Evolutionary conservation across 306 rosid genomes (phyloP).

Genomic region (Luffa aegyptiaca): DNA sequence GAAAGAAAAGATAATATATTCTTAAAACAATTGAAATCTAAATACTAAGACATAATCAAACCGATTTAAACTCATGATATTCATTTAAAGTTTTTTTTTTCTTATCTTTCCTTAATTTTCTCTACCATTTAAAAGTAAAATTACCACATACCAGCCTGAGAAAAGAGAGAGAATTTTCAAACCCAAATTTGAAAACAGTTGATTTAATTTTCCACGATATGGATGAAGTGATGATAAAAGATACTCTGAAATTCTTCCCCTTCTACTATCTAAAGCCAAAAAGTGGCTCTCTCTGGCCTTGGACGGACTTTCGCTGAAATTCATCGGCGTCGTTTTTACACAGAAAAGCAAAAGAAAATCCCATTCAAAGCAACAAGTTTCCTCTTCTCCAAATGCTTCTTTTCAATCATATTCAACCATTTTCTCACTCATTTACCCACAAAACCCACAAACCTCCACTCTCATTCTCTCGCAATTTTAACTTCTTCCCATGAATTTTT

Average conservation of each 20-base stretch:
- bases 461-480: not conserved
- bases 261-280: not conserved
- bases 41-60: not conserved
- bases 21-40: not conserved
- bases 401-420: not conserved
- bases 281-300: not conserved
- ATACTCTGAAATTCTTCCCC: not conserved
- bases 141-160: not conserved
- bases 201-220: not conserved
- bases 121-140: too few relatives aligned
- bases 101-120: too few relatives aligned
- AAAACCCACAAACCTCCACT: not conserved
- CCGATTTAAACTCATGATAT: not conserved
- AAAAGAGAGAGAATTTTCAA: not conserved
- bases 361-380: not conserved
- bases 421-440: not conserved
- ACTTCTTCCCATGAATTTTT: slow-evolving; percentile 2
- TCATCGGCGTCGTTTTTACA: not conserved
- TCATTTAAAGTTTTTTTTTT: too few relatives aligned
- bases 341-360: not conserved
- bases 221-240: not conserved
- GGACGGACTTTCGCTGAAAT: not conserved
- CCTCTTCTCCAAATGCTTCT: not conserved
- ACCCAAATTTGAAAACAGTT: not conserved
- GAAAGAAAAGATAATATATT: too few relatives aligned